Evolutionary conservation across 306 rosid genomes (phyloP), one percentile per base, ranked within the genome.

Genomic region (Spatholobus suberectus): DNA sequence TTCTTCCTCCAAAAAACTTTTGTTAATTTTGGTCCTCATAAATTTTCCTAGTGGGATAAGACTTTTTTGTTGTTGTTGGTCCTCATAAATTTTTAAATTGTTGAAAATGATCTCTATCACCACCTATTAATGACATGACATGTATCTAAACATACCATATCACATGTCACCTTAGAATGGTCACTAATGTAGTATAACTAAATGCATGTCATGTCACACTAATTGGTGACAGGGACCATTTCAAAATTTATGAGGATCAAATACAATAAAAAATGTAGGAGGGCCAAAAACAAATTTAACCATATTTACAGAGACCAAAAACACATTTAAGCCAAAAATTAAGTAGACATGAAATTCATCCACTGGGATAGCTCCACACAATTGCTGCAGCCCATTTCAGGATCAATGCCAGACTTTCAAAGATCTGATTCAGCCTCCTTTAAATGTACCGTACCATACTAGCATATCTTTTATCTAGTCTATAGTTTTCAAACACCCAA

Each of bases 301-400:
- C 41, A 29, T 61, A 27, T 29, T 27, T 29, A 61, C 38, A 14
- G 2, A 24, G 21, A 29, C n/a, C n/a, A 26, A 23, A 57, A 26
- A 26, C 66, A 26, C 13, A 9, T 21, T 23, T 55, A 24, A 59
- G 3, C 66, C 66, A 59, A 26, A 80, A 73, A 72, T 63, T 34
- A 10, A 44, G 74, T 21, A 73, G 35, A 46, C 74, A 18, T 72
- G 13, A 81, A 46, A 47, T 47, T 21, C 24, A 80, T 81, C 72
- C 44, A 81, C 21, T 29, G 8, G 79, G 20, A 74, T 54, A 54
- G 13, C 1, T 23, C 27, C 37, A 78, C 61, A 46, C 49, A 51
- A 29, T 65, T 80, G 37, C 51, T 59, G 13, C 21, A 61, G 66
- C 66, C 14, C 40, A 67, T 78, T 67, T 67, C 40, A 15, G 26